Evolutionary conservation across 345 rosid species (phyloP), one percentile per base, ranked within the genome.

Genomic region (Lagerstroemia speciosa): DNA sequence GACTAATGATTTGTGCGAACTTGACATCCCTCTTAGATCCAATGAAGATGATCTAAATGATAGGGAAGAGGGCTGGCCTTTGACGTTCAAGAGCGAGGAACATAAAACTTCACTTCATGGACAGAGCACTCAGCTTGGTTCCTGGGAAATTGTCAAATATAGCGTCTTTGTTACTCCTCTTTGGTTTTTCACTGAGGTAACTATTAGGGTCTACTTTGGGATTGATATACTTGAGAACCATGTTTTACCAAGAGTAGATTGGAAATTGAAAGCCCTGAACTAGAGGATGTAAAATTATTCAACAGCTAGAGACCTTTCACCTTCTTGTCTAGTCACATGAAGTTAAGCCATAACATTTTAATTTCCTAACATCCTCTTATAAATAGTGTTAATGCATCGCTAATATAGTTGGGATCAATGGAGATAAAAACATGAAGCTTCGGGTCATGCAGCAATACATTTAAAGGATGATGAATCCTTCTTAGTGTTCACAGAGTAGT

Each of bases 181-280:
- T 70, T 87, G 93, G 93, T 87, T 87, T 73, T 15, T 69, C 14
- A 79, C 90, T 19, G 90, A 87, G 88, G 93, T 85, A 68, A 70
- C 14, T 60, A 37, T 46, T 41, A 34, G 34, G 14, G 22, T 64
- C 46, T 65, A 34, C 10, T 57, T 19, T 43, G 20, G 53, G 0
- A 24, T 65, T 67, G 22, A 26, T 62, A 38, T n/a, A 58, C 38
- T 24, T 32, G 32, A 2, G 70, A 33, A 26, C 19, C 26, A 50
- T 9, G 4, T 3, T 29, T 9, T 48, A 29, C 12, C 62, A 45
- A 24, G 3, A 34, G 5, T 33, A 14, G 26, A 36, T 27, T 30
- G 63, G 46, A 46, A 5, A 8, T 52, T 32, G 55, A 48, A 20
- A 22, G n/a, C 6, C 22, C 5, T 48, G 20, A 48, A 48, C 55